phyloP scores from a whole-genome alignment of 2,329 filamentous ascomycete genomes.

The Neonectria magnoliae region DNA sequence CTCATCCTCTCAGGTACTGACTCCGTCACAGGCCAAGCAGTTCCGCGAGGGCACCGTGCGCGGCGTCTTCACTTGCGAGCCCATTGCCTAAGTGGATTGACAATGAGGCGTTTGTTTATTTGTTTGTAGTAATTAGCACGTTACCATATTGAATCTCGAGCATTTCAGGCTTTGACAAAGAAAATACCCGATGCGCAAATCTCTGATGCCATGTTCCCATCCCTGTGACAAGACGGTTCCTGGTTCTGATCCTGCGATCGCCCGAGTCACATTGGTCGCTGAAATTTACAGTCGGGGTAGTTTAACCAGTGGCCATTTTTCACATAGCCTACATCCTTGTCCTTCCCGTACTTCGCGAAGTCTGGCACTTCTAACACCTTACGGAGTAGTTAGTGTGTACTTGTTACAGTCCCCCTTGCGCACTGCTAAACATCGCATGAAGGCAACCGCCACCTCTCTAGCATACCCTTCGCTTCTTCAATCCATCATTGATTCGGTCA shows the following conservation, averaged over 20 bases:
- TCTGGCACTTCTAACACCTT: neutral
- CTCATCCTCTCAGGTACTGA: slow-evolving; percentile 20
- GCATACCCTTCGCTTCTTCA: neutral
- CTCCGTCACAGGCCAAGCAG: slow-evolving; percentile 33
- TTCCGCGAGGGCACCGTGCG: slow-evolving; percentile 41
- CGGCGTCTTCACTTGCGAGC: slow-evolving; percentile 43
- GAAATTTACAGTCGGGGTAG: neutral
- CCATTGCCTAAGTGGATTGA: slow-evolving; percentile 37
- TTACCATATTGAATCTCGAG: neutral
- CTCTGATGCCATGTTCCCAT: neutral
- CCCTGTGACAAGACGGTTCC: neutral
- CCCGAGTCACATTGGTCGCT: neutral
- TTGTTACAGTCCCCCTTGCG: neutral
- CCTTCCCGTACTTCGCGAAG: neutral
- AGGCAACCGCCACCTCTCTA: neutral
- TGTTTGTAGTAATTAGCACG: neutral
- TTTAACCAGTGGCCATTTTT: neutral
- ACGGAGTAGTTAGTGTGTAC: neutral
- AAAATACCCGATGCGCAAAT: neutral
- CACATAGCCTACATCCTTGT: neutral
- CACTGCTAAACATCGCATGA: neutral
- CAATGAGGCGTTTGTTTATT: neutral
- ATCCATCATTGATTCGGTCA: neutral
- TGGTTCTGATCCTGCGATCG: neutral
- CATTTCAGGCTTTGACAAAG: neutral